A percentile compares a stretch with the other conserved stretches of the same genome.
Evolutionary conservation across 805 yeast species (phyloP).

Genomic region (Ogataea methanolica): DNA sequence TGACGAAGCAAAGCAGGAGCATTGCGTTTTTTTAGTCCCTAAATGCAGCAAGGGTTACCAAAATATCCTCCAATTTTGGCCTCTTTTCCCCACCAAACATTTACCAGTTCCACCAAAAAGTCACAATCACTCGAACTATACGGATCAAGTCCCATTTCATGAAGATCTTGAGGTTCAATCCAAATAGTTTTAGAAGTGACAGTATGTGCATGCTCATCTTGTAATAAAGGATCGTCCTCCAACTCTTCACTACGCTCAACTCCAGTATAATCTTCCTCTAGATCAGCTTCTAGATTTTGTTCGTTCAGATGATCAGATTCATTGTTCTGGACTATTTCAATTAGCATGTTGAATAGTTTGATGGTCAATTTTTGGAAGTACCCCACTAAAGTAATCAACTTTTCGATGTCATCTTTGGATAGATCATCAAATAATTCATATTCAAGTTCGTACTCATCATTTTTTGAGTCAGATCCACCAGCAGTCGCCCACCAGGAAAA

Average conservation of each 20-base stretch:
- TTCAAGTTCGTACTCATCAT: conserved; percentile 37
- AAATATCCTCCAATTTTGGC: conserved; percentile 37
- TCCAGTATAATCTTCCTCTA: conserved; percentile 2
- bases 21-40: neutral
- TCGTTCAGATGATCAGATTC: conserved; percentile 17
- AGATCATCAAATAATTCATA: conserved; percentile 21
- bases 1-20: neutral
- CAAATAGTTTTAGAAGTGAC: conserved; percentile 9
- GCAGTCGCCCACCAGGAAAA: conserved; percentile 88
- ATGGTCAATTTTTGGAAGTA: conserved; percentile 48
- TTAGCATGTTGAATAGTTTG: conserved; percentile 35
- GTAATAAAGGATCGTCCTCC: no score
- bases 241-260: conserved; percentile 8
- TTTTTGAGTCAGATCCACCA: conserved; percentile 48
- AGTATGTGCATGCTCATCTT: neutral
- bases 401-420: conserved; percentile 20
- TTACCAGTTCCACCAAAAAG: conserved; percentile 39
- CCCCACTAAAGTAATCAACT: conserved; percentile 35
- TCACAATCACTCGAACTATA: conserved; percentile 40
- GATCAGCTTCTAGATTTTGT: conserved; percentile 2
- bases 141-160: conserved; percentile 59
- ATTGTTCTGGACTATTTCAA: conserved; percentile 34
- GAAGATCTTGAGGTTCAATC: conserved; percentile 42
- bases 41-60: conserved; percentile 31
- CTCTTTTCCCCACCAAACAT: conserved; percentile 43